These are phyloP conservation scores for Saccharomyces pastorianus DNA, from an alignment of 1,139 yeast genomes.

Conservation along the genomic window DNA sequence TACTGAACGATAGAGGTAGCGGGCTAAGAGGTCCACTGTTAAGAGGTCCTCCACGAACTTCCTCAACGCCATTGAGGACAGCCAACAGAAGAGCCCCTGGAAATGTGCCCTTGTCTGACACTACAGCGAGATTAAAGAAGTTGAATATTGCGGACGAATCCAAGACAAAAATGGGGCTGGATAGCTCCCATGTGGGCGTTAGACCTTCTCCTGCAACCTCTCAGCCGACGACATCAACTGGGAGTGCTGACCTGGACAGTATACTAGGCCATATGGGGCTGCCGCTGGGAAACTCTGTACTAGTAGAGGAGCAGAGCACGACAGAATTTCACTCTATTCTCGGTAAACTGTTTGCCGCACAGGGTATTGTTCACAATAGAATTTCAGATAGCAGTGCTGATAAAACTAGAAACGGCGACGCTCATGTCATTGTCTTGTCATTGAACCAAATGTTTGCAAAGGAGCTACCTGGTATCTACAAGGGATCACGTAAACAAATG, in stretches of 20 bases:
- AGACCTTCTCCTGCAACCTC: conserved; percentile 74
- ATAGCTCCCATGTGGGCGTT: conserved; percentile 47
- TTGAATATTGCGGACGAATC: not conserved
- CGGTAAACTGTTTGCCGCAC: conserved; percentile 64
- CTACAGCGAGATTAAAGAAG: not conserved
- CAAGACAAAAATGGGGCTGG: not conserved
- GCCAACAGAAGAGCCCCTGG: not conserved
- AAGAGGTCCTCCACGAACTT: conserved; percentile 7
- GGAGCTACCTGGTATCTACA: conserved; percentile 72
- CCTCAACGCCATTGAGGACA: conserved; percentile 5
- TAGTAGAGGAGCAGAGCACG: conserved; percentile 78
- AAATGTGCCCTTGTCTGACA: not conserved
- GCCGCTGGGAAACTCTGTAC: conserved; percentile 64
- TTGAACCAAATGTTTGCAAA: conserved; percentile 53
- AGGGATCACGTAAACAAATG: conserved; percentile 61
- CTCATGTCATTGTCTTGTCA: conserved; percentile 66
- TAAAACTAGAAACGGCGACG: conserved; percentile 31
- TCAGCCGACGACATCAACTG: conserved; percentile 70
- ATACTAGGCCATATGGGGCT: conserved; percentile 75
- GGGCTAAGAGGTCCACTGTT: conserved; percentile 20
- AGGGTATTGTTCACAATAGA: conserved; percentile 69
- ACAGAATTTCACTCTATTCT: conserved; percentile 83
- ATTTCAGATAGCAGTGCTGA: conserved; percentile 30
- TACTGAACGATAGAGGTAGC: conserved; percentile 27
- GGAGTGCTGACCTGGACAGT: conserved; percentile 66